phyloP scores from a whole-genome alignment of 2,329 filamentous ascomycete genomes.

The Arthrobotrys sinensis region DNA sequence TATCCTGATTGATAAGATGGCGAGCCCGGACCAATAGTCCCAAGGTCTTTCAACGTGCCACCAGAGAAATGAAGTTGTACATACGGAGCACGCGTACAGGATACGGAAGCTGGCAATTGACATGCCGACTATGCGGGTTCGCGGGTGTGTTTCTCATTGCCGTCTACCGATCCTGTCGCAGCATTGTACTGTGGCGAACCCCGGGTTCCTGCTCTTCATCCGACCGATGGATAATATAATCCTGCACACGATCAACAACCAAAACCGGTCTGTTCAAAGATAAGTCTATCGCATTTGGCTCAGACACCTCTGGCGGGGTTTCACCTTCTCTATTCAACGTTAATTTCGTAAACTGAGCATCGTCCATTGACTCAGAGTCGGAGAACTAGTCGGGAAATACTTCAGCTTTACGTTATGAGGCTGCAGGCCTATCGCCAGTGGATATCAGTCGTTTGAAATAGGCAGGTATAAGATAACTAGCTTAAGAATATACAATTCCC shows the following conservation, averaged over 20 bases:
- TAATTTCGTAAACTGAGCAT: neutral
- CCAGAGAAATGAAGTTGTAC: too few species aligned
- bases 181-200: neutral
- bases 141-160: too few species aligned
- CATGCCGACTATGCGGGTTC: too few species aligned
- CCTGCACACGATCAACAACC: conserved; percentile 26
- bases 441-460: conserved; percentile 12
- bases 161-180: neutral
- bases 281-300: conserved; percentile 2
- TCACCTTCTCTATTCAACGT: conserved; percentile 18
- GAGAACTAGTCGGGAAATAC: neutral
- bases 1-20: conserved; percentile 8
- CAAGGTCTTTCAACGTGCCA: too few species aligned
- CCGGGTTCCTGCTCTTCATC: neutral
- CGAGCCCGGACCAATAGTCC: too few species aligned
- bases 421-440: conserved; percentile 9
- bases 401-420: neutral
- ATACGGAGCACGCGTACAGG: too few species aligned
- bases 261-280: neutral
- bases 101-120: too few species aligned
- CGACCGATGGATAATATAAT: conserved; percentile 16
- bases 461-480: conserved; percentile 27
- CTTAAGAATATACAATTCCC: conserved; percentile 19
- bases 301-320: neutral
- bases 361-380: neutral